phyloP scores from a whole-genome alignment of 2,329 filamentous ascomycete species.

The Macrophomina phaseolina region DNA sequence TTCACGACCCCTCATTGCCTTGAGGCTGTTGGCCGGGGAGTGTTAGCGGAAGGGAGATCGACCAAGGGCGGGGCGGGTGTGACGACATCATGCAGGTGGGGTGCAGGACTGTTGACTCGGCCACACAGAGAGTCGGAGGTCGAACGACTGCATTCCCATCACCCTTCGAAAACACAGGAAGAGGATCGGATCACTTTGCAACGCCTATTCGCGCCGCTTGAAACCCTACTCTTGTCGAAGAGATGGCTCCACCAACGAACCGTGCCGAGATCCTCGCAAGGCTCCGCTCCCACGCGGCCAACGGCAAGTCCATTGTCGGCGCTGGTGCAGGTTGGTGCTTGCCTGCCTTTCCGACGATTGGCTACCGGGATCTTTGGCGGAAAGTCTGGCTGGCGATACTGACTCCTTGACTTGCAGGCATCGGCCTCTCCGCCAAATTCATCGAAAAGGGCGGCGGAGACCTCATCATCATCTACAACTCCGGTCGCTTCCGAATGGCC shows the following conservation, averaged over 20 bases:
- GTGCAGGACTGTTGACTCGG: conserved; percentile 9
- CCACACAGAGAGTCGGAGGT: not conserved
- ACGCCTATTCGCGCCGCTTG: conserved; percentile 15
- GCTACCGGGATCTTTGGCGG: not conserved
- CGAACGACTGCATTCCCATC: conserved; percentile 3
- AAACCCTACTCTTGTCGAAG: not conserved
- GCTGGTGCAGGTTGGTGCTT: conserved; percentile 62
- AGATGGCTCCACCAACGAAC: conserved; percentile 64
- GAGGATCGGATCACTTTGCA: not conserved
- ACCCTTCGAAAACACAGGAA: not conserved
- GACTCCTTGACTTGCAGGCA: conserved; percentile 51
- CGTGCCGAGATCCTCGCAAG: conserved; percentile 61
- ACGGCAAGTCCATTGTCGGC: conserved; percentile 67
- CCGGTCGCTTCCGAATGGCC: conserved; percentile 74
- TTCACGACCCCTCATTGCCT: not conserved
- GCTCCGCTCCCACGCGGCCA: conserved; percentile 60
- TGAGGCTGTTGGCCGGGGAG: not conserved
- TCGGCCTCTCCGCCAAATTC: conserved; percentile 73
- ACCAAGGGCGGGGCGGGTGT: conserved; percentile 17
- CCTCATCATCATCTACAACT: conserved; percentile 75
- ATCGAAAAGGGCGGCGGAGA: conserved; percentile 72
- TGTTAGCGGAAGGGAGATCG: conserved; percentile 24
- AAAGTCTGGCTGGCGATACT: not conserved
- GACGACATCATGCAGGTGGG: conserved; percentile 24
- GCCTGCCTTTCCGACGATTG: not conserved